Conservation (phyloP, 2,329 filamentous ascomycete species). For the Leptographium lundbergii region DNA sequence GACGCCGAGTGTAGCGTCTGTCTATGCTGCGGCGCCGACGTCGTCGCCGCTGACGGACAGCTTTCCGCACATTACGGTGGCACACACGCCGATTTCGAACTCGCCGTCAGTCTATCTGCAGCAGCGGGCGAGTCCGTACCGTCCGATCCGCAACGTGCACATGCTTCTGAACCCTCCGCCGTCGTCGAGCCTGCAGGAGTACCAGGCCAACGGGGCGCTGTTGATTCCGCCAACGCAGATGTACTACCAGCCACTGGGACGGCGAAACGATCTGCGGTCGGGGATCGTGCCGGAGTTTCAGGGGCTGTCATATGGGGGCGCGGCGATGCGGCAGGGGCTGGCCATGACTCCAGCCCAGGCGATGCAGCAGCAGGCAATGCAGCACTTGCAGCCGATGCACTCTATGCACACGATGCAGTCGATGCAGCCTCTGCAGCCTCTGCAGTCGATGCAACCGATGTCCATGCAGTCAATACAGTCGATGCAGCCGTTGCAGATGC, state of each 20-base stretch:
- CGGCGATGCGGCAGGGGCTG: conserved; percentile 5
- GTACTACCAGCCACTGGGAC: conserved; percentile 70
- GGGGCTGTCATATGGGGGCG: not conserved
- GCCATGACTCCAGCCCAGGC: conserved; percentile 6
- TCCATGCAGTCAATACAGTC: not conserved
- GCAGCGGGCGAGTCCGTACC: conserved; percentile 84
- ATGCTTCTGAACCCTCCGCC: conserved; percentile 84
- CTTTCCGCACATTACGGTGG: conserved; percentile 31
- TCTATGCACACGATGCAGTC: not conserved
- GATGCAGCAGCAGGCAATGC: conserved; percentile 6
- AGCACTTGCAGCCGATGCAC: not conserved
- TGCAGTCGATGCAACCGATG: not conserved
- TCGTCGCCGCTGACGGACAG: conserved; percentile 61
- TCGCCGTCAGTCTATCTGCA: conserved; percentile 82
- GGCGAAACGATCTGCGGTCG: conserved; percentile 52
- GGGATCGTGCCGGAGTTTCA: conserved; percentile 57
- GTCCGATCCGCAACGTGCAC: conserved; percentile 77
- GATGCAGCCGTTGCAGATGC: not conserved
- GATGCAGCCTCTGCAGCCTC: not conserved
- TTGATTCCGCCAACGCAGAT: conserved; percentile 54
- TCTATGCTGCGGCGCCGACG: conserved; percentile 45
- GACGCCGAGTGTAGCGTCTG: conserved; percentile 21
- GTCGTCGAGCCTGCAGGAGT: conserved; percentile 63
- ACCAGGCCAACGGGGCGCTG: conserved; percentile 36
- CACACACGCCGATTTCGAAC: conserved; percentile 56